Evolutionary conservation across 208 protist species (phyloP), one percentile per base, ranked within the genome.

Genomic region (Leishmania mexicana): DNA sequence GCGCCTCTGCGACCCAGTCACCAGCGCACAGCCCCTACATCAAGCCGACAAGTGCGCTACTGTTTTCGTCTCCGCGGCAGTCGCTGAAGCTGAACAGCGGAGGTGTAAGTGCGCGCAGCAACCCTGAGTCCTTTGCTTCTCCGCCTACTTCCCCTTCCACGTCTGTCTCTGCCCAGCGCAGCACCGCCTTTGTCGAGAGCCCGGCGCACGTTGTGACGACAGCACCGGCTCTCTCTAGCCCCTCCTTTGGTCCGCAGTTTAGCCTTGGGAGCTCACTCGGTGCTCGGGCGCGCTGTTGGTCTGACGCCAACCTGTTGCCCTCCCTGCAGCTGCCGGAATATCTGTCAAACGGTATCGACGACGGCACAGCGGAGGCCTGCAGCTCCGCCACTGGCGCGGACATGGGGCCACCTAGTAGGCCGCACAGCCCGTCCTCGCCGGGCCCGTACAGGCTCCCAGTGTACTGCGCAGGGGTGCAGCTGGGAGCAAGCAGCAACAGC

Each of bases 251-350:
- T 15, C 76, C 54, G 0, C 64, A 80, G n/a, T n/a, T 76, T 17
- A 64, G 13, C 19, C 40, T 45, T 17, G 19, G 31, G 0, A 38
- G 6, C 17, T 21, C 15, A 10, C 49, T 53, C 1, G 28, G 3
- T 5, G 15, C 72, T 60, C 47, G 31, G n/a, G 31, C 51, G 19
- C 51, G n/a, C 47, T 31, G 47, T 40, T 31, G 47, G 31, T 51
- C 13, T n/a, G 51, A 40, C 31, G 35, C 40, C 40, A 73, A 68
- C 35, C 71, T 8, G 38, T 45, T 75, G 3, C 74, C 80, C 3
- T 79, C 74, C 10, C 51, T 83, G 49, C 60, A 75, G 64, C 74
- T 83, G 3, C 74, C 72, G 1, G 80, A 79, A 51, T 83, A 67
- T 28, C 31, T 54, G 40, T 38, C 71, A 62, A 64, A 21, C 7